A percentile compares a stretch with the other conserved stretches of the same genome.
phyloP scores from a whole-genome alignment of 1,284 basidiomycete genomes.

The Ceratobasidium papillatum region DNA sequence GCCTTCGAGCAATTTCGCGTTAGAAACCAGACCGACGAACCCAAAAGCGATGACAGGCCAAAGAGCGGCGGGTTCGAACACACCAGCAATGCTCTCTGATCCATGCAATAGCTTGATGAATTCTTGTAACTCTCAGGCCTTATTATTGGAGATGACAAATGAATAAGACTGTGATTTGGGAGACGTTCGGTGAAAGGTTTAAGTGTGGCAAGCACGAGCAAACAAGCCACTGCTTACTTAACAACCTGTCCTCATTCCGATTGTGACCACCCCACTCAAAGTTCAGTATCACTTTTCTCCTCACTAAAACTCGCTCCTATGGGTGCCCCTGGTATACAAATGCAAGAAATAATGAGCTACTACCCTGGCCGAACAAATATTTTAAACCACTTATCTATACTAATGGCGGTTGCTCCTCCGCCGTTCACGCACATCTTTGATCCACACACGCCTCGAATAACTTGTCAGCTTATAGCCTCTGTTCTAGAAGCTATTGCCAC shows the following conservation, averaged over 20 bases:
- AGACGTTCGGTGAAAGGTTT: too few species aligned
- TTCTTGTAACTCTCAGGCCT: too few species aligned
- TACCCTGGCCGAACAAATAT: slow-evolving; percentile 53
- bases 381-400: slow-evolving; percentile 56
- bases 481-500: slow-evolving; percentile 23
- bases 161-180: too few species aligned
- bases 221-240: not conserved
- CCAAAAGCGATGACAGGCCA: too few species aligned
- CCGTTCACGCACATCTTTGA: slow-evolving; percentile 78
- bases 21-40: too few species aligned
- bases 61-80: too few species aligned
- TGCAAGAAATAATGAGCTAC: slow-evolving; percentile 26
- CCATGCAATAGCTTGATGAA: too few species aligned
- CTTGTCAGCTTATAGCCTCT: slow-evolving; percentile 47
- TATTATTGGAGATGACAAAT: too few species aligned
- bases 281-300: not conserved
- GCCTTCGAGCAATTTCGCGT: too few species aligned
- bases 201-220: too few species aligned
- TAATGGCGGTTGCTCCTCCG: slow-evolving; percentile 64
- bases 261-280: not conserved
- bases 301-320: not conserved
- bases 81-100: too few species aligned
- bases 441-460: slow-evolving; percentile 61
- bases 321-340: not conserved
- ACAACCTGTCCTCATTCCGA: not conserved